Evolutionary conservation across 129 eudicot genomes (phyloP).

Genomic region (Oenanthe sinensis): DNA sequence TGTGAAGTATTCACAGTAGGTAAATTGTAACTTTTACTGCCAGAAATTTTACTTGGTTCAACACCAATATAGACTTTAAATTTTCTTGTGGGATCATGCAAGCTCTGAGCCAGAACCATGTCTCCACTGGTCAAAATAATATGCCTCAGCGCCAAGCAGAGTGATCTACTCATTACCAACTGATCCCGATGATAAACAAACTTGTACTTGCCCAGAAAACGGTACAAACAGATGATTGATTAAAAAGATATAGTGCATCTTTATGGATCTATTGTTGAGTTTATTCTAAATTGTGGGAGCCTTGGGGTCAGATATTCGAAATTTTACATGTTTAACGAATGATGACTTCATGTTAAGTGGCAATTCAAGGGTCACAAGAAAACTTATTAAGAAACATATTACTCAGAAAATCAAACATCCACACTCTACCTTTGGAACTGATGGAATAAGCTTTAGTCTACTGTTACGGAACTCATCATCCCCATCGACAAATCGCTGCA

Average conservation of each 20-base stretch:
- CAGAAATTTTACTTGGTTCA: not conserved
- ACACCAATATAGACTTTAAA: not conserved
- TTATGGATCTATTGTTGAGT: not conserved
- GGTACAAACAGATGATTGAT: not conserved
- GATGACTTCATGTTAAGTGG: not conserved
- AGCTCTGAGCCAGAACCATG: not conserved
- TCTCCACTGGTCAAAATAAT: not conserved
- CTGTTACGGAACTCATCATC: slow-evolving; percentile 99
- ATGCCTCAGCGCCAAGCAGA: not conserved
- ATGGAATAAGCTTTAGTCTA: slow-evolving; percentile 90
- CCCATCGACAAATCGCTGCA: slow-evolving; percentile 95
- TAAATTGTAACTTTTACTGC: not conserved
- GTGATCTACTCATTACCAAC: not conserved
- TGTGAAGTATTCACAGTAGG: not conserved
- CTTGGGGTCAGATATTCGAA: not conserved
- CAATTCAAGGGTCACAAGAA: not conserved
- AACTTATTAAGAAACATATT: not conserved
- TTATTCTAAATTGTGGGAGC: not conserved
- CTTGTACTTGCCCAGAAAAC: not conserved
- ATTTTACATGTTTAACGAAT: not conserved
- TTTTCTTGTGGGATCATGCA: not conserved
- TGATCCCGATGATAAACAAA: not conserved
- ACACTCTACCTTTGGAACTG: slow-evolving; percentile 83
- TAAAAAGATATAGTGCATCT: not conserved
- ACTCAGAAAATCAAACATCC: not conserved